Conservation (phyloP, 192 early-diverging fungal species). For the Haplosporangium gracile region DNA sequence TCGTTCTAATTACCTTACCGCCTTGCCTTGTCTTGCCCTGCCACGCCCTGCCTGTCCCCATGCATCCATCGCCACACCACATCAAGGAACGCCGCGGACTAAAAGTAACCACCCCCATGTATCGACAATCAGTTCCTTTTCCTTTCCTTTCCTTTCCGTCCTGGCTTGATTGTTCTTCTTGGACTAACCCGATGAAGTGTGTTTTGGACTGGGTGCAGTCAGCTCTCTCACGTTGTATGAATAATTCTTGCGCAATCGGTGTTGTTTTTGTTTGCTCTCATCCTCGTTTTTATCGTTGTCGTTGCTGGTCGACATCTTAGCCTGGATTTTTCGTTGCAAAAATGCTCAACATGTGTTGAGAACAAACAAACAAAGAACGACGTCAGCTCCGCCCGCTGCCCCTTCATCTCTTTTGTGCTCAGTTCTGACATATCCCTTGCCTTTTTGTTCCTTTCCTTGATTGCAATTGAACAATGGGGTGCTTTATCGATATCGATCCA, state of each 20-base stretch:
- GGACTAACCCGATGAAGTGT: neutral
- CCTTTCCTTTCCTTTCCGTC: neutral
- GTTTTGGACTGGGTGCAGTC: neutral
- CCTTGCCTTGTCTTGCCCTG: neutral
- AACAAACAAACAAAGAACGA: neutral
- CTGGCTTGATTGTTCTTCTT: neutral
- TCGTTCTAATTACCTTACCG: neutral
- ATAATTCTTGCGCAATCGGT: neutral
- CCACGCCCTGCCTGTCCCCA: neutral
- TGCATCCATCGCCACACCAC: neutral
- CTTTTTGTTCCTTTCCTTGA: neutral
- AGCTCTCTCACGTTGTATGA: neutral
- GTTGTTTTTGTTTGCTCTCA: neutral
- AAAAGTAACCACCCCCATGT: neutral
- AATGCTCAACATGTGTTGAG: neutral
- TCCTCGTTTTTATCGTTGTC: no score
- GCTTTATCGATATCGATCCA: neutral
- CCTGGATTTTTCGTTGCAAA: neutral
- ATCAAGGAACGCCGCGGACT: neutral
- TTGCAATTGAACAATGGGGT: neutral
- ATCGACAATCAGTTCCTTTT: neutral
- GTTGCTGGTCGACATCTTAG: neutral
- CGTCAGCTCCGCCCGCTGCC: neutral
- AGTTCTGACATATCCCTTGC: neutral
- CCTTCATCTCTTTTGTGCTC: neutral